Conservation (phyloP, 1,284 basidiomycete genomes). For the Ustilago bromivora region DNA sequence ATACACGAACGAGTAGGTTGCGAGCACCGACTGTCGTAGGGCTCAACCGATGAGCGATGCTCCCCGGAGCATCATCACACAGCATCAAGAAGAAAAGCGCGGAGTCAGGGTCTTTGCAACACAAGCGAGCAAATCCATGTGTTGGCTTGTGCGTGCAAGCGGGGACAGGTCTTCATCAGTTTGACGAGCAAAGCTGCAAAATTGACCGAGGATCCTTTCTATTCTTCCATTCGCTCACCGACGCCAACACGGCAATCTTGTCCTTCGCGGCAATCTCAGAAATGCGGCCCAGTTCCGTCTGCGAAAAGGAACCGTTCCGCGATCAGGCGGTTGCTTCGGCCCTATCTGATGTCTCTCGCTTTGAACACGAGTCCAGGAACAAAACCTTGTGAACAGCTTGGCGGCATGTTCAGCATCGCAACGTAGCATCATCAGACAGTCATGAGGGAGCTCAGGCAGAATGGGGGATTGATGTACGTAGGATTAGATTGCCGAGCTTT, state of each 20-base stretch:
- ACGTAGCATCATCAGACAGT: neutral
- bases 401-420: neutral
- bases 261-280: neutral
- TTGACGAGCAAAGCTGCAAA: neutral
- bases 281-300: neutral
- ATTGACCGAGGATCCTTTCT: neutral
- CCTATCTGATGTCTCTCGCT: neutral
- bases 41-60: neutral
- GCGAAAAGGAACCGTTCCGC: neutral
- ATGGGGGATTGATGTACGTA: neutral
- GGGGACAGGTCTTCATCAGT: neutral
- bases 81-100: neutral
- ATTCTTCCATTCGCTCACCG: neutral
- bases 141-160: neutral
- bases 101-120: neutral
- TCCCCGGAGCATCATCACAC: no score
- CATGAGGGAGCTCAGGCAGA: neutral
- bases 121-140: constrained; percentile 3
- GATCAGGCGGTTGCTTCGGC: neutral
- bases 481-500: neutral
- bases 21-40: constrained; percentile 15
- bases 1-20: neutral
- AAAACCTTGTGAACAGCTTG: neutral
- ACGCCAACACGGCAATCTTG: constrained; percentile 7
- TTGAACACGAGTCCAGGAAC: neutral